A percentile compares a stretch with the other conserved stretches of the same genome.
Conservation (phyloP, 1,284 basidiomycete species). For the Ceratobasidium sp. region DNA sequence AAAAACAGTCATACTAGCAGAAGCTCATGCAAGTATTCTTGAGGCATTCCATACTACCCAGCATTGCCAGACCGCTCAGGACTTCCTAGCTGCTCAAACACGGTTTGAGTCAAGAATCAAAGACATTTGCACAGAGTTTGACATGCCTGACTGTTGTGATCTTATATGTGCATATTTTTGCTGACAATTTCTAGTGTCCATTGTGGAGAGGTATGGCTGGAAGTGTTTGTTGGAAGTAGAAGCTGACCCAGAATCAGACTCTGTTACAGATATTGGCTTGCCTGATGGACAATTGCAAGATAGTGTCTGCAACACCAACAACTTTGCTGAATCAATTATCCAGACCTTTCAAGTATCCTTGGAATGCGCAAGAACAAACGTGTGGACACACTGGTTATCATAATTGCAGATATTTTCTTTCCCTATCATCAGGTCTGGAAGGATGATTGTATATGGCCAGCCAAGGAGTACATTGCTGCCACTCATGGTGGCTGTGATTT, state of each 20-base stretch:
- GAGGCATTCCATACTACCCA: neutral
- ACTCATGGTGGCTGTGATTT: neutral
- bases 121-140: neutral
- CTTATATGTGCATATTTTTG: neutral
- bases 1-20: conserved; percentile 1
- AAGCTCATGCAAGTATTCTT: neutral
- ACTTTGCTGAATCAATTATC: conserved; percentile 5
- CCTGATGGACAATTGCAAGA: neutral
- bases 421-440: neutral
- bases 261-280: conserved; percentile 6
- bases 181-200: neutral
- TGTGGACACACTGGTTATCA: neutral
- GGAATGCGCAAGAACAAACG: neutral
- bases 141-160: neutral
- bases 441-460: neutral
- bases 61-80: neutral
- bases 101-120: neutral
- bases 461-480: neutral
- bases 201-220: neutral
- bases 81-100: neutral
- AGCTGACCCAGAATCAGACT: too few species aligned
- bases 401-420: neutral
- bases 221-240: neutral
- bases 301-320: neutral
- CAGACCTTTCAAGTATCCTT: conserved; percentile 3